Evolutionary conservation across 192 early-diverging fungal species (phyloP).

Genomic region (Pecoramyces ruminantium): DNA sequence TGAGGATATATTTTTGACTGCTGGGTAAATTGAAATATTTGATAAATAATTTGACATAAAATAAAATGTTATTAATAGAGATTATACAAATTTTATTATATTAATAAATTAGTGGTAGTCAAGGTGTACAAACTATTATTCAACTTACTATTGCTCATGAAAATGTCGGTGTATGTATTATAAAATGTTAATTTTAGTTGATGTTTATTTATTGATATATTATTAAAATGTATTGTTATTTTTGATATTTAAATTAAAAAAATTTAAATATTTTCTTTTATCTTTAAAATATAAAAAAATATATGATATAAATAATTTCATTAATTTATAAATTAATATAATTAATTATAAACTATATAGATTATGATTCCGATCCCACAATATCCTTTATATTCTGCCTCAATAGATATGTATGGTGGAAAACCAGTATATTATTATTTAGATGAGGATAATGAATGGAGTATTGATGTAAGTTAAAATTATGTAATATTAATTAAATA

Average conservation of each 20-base stretch:
- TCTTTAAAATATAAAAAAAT: too few relatives aligned
- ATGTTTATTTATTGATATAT: too few relatives aligned
- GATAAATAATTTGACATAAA: too few relatives aligned
- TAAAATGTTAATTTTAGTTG: too few relatives aligned
- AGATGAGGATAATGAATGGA: constrained; percentile 61
- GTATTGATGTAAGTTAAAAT: constrained; percentile 15
- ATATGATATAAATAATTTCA: too few relatives aligned
- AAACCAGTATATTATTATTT: constrained; percentile 81
- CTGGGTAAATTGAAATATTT: constrained; percentile 26
- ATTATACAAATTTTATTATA: too few relatives aligned
- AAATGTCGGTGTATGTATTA: constrained; percentile 44
- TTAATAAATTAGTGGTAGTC: constrained; percentile 62
- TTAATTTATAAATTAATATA: too few relatives aligned
- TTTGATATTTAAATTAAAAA: too few relatives aligned
- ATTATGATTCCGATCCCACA: constrained; percentile 99
- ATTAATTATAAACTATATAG: constrained; percentile 4
- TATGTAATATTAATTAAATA: too few relatives aligned
- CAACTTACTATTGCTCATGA: constrained; percentile 63
- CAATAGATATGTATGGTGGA: constrained; percentile 70
- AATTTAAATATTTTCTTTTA: too few relatives aligned
- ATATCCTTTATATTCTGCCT: constrained; percentile 94
- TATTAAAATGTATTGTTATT: too few relatives aligned
- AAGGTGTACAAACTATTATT: constrained; percentile 82
- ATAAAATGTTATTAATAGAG: too few relatives aligned
- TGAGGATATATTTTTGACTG: constrained; percentile 75